These are phyloP conservation scores for Mycena latifolia DNA, from an alignment of 768 basidiomycete genomes.

Conservation along the genomic window DNA sequence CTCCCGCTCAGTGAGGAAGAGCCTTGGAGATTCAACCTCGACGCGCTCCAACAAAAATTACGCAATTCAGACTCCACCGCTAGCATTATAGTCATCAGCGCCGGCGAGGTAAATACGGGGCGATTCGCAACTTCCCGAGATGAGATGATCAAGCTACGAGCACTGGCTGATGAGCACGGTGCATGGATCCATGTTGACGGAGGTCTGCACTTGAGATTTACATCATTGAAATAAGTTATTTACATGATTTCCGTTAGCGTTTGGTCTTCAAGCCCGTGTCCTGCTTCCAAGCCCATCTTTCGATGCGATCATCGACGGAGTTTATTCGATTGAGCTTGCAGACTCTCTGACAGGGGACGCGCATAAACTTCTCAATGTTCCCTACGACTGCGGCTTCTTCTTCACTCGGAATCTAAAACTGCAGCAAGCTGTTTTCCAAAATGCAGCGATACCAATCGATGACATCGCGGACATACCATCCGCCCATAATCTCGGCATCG, in stretches of 20 bases:
- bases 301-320: slow-evolving; percentile 15
- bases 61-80: neutral
- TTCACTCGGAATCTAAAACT: slow-evolving; percentile 25
- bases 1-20: slow-evolving; percentile 29
- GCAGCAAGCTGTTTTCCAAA: slow-evolving; percentile 35
- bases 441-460: slow-evolving; percentile 3
- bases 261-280: slow-evolving; percentile 30
- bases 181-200: slow-evolving; percentile 35
- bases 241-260: slow-evolving; percentile 7
- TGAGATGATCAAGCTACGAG: slow-evolving; percentile 28
- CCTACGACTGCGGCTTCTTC: slow-evolving; percentile 37
- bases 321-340: slow-evolving; percentile 18
- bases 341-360: slow-evolving; percentile 33
- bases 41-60: slow-evolving; percentile 13
- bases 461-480: slow-evolving; percentile 24
- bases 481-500: slow-evolving; percentile 35
- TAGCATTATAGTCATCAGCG: slow-evolving; percentile 27
- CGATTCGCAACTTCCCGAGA: slow-evolving; percentile 27
- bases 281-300: slow-evolving; percentile 8
- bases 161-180: slow-evolving; percentile 25
- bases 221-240: neutral
- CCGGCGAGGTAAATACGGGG: slow-evolving; percentile 31
- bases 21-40: slow-evolving; percentile 30
- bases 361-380: slow-evolving; percentile 31
- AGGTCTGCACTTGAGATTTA: slow-evolving; percentile 1